These are phyloP conservation scores for Penicillium sp. DNA, from an alignment of 2,329 filamentous ascomycete species.

Conservation along the genomic window DNA sequence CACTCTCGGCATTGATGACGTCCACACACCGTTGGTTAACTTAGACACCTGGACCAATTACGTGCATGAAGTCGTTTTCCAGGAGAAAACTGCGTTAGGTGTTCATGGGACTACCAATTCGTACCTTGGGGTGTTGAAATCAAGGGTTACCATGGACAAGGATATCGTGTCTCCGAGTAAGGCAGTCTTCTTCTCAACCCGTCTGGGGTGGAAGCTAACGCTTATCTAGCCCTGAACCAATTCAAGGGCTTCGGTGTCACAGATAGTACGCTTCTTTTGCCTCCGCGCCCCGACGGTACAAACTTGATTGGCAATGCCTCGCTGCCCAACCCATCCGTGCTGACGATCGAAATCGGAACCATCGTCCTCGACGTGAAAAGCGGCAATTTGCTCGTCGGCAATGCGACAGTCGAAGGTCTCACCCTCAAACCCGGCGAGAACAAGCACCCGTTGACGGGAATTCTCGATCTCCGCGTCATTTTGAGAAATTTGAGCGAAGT, in stretches of 20 bases:
- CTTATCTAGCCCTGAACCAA: constrained; percentile 46
- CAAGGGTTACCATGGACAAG: constrained; percentile 33
- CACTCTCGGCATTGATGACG: constrained; percentile 23
- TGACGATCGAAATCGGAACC: constrained; percentile 53
- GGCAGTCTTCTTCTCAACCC: constrained; percentile 2
- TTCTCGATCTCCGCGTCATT: constrained; percentile 43
- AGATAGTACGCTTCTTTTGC: constrained; percentile 43
- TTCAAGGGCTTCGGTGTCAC: constrained; percentile 47
- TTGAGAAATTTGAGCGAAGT: constrained; percentile 24
- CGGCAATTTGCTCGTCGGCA: constrained; percentile 46
- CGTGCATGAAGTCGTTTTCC: constrained; percentile 30
- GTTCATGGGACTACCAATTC: constrained; percentile 28
- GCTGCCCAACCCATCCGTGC: constrained; percentile 54
- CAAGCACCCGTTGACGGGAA: constrained; percentile 44
- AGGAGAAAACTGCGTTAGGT: constrained; percentile 22
- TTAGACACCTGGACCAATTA: constrained; percentile 28
- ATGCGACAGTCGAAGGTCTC: constrained; percentile 46
- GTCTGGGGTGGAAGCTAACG: constrained; percentile 1
- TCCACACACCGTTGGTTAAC: constrained; percentile 25
- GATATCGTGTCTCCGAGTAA: constrained; percentile 32
- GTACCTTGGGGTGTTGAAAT: constrained; percentile 30
- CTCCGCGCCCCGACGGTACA: constrained; percentile 41
- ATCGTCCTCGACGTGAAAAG: constrained; percentile 50
- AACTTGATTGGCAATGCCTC: constrained; percentile 51
- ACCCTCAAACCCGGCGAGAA: constrained; percentile 51